Evolutionary conservation across 345 rosid species (phyloP).

Genomic region (Leavenworthia alabamica): DNA sequence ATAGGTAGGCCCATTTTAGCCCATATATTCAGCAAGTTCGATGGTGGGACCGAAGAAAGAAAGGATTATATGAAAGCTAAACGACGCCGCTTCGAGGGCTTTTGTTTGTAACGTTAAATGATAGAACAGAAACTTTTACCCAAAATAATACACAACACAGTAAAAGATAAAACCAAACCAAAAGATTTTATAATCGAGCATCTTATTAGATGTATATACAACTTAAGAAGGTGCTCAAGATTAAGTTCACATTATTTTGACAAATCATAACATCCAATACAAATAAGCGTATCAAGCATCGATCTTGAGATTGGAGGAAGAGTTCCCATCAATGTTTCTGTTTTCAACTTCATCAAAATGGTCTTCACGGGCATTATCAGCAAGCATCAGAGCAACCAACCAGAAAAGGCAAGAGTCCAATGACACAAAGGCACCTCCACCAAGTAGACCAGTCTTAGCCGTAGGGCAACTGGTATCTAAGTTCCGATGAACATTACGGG

Average conservation of each 20-base stretch:
- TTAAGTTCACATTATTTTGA: background rate
- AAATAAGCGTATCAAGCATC: constrained; percentile 16
- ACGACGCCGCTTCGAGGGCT: too few species aligned
- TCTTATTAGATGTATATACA: constrained; percentile 12
- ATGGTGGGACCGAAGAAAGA: too few species aligned
- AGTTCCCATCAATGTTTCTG: constrained; percentile 12
- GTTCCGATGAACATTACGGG: constrained; percentile 38
- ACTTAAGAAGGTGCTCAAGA: background rate
- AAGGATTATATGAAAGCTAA: too few species aligned
- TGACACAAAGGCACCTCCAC: constrained; percentile 65
- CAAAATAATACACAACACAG: too few species aligned
- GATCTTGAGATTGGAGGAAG: constrained; percentile 30
- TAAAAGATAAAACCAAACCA: background rate
- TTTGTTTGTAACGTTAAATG: too few species aligned
- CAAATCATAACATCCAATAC: background rate
- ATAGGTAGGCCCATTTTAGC: background rate
- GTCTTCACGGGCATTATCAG: constrained; percentile 41
- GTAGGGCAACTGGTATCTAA: constrained; percentile 45
- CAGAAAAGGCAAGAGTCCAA: constrained; percentile 61
- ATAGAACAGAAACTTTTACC: too few species aligned
- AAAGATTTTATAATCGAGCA: background rate
- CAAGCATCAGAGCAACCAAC: constrained; percentile 59
- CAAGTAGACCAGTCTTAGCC: constrained; percentile 68
- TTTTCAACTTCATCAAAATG: constrained; percentile 53
- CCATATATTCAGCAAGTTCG: too few species aligned